phyloP scores from a whole-genome alignment of 176 grass and related monocot species.

The Aegilops longissima region DNA sequence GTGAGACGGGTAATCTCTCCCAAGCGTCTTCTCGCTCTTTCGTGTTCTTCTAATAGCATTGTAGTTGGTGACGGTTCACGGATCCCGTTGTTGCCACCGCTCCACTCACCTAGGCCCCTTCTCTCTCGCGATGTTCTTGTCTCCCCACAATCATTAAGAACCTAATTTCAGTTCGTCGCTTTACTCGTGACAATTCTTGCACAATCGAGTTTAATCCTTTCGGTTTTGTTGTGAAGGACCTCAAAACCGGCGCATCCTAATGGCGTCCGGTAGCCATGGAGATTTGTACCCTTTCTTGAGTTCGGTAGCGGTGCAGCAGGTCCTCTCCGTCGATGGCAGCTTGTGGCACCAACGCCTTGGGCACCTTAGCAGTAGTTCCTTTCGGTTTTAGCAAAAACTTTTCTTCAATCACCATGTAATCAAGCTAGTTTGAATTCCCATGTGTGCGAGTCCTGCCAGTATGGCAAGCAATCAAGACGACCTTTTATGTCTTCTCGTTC shows the following conservation, averaged over 20 bases:
- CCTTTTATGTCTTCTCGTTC: too few species aligned
- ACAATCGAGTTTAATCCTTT: neutral
- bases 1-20: too few species aligned
- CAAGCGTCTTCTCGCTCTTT: too few species aligned
- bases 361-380: neutral
- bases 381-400: neutral
- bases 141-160: too few species aligned
- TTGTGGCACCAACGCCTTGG: neutral
- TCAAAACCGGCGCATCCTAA: neutral
- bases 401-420: neutral
- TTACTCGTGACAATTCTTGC: neutral
- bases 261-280: neutral
- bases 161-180: neutral
- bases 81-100: too few species aligned
- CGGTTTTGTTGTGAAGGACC: neutral
- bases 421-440: neutral
- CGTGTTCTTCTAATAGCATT: too few species aligned
- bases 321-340: neutral
- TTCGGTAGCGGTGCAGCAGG: accelerated
- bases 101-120: too few species aligned
- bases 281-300: neutral
- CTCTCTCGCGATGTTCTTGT: too few species aligned
- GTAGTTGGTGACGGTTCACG: too few species aligned
- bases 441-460: neutral
- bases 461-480: neutral